A percentile compares a stretch with the other conserved stretches of the same genome.
Conservation (phyloP, 1,284 basidiomycete species). For the Fomitopsis betulina region DNA sequence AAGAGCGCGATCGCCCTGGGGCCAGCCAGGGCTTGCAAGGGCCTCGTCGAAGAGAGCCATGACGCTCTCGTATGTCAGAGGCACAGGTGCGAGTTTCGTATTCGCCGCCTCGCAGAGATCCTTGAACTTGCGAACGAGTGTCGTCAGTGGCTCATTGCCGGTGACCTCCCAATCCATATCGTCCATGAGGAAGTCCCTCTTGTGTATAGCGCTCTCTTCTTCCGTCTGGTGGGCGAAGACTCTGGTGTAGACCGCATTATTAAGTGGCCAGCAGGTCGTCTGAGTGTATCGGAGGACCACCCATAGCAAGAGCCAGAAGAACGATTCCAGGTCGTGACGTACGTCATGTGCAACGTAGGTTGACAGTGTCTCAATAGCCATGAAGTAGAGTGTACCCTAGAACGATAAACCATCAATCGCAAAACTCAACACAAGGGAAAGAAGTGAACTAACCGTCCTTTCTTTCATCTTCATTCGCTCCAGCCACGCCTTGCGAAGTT, state of each 20-base stretch:
- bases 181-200: background rate
- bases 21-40: no score
- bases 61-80: no score
- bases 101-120: no score
- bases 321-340: background rate
- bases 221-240: background rate
- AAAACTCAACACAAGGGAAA: no score
- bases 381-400: background rate
- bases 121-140: background rate
- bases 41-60: no score
- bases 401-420: no score
- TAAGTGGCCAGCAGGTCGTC: background rate
- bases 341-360: background rate
- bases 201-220: background rate
- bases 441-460: background rate
- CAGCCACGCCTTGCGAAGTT: background rate
- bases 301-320: slow-evolving; percentile 2
- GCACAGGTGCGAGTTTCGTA: no score
- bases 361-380: background rate
- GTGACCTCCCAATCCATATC: background rate
- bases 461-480: background rate
- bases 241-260: background rate
- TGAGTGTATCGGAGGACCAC: background rate
- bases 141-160: slow-evolving; percentile 5
- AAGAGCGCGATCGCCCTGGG: no score